phyloP scores from a whole-genome alignment of 257 asterid species.

The Paraleonurus japonicus region DNA sequence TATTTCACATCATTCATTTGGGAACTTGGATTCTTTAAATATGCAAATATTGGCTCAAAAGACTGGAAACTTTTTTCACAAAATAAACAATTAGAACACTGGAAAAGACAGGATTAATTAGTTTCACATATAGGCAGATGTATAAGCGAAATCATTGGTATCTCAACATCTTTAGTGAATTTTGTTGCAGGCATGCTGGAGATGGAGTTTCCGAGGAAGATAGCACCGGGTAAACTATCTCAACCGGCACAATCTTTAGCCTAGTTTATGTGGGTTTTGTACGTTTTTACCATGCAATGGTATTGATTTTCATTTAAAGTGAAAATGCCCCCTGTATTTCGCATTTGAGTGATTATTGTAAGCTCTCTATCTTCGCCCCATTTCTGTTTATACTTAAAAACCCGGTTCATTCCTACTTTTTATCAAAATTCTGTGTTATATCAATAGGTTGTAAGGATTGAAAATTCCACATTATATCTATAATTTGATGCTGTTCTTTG shows the following conservation, averaged over 20 bases:
- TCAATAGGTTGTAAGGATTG: constrained; percentile 8
- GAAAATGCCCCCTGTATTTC: constrained; percentile 32
- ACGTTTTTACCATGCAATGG: constrained; percentile 7
- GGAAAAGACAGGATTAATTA: no score
- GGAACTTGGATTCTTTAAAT: neutral
- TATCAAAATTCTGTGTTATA: neutral
- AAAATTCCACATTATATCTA: neutral
- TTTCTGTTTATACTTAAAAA: neutral
- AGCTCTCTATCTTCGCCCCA: constrained; percentile 12
- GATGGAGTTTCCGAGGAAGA: constrained; percentile 37
- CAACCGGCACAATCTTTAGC: neutral
- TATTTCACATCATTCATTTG: neutral
- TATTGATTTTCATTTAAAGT: constrained; percentile 27
- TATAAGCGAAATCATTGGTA: no score
- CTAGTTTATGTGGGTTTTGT: constrained; percentile 16
- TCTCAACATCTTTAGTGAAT: no score
- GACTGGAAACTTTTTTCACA: neutral
- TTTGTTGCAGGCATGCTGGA: constrained; percentile 41
- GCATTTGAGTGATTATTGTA: constrained; percentile 18
- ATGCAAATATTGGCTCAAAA: neutral
- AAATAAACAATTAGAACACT: no score
- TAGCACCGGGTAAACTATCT: constrained; percentile 29
- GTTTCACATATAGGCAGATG: no score
- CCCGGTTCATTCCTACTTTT: neutral
- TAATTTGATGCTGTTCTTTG: neutral